Evolutionary conservation across 257 asterid genomes (phyloP), one percentile per base, ranked within the genome.

Genomic region (Capsicum chinense): DNA sequence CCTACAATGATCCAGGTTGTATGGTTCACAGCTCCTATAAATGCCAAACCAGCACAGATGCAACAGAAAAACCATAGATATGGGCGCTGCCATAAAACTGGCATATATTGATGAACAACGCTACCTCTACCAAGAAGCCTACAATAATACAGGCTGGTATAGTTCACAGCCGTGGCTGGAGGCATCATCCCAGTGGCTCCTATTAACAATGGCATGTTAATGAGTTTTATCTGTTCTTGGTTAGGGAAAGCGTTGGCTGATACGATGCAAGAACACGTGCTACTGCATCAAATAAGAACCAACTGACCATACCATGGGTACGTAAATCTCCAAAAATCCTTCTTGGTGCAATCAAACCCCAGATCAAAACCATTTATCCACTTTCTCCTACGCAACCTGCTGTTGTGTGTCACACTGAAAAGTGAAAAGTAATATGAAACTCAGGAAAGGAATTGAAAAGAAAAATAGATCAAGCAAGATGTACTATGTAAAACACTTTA

Each of bases 101-200:
- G 33, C 33, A 26, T 26, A 26, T 26, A 26, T 26, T 26, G 33
- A 26, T 26, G 33, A 26, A 26, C 33, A 26, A 26, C 33, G 33
- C 33, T 26, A 26, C 33, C 33, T 26, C 33, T 26, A 26, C 1
- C 33, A 93, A 57, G 83, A 95, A 94, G 2, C 95, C 99, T 0
- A 90, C 93, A 1, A 94, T 79, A 79, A 95, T 92, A 97, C 99
- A 92, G 0, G 95, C 92, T 0, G 91, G 33, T 94, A 92, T 88
- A 95, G 68, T 95, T 95, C 5, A 95, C 97, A 0, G 97, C 93
- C 0, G 97, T 92, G 1, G 98, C 97, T 0, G 99, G 99, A 0
- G 99, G 98, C 99, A 95, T 95, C 26, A 7, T 15, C 13, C 94
- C 95, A 0, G 94, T 86, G 0, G 97, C 99, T 0, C 90, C 93